Percentiles rank a stretch among this genome's conserved stretches.
These are phyloP conservation scores for Chlorokybus atmophyticus DNA, from an alignment of 139 green algal genomes.

Conservation along the genomic window DNA sequence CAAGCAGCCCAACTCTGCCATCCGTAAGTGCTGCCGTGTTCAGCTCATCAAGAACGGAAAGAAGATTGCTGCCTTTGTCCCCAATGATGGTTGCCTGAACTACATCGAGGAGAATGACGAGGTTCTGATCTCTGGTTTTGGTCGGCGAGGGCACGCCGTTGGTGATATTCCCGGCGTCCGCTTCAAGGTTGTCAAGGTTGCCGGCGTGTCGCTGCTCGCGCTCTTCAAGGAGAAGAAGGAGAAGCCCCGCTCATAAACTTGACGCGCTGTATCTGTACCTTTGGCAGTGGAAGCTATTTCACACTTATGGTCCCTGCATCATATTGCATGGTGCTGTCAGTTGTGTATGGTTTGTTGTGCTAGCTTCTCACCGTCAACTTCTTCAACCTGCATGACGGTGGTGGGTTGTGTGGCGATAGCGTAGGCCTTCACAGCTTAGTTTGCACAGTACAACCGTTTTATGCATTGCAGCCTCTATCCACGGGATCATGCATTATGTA, in stretches of 20 bases:
- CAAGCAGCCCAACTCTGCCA: slow-evolving; percentile 99
- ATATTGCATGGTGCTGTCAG: too few species aligned
- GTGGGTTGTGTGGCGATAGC: too few species aligned
- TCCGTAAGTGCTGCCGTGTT: slow-evolving; percentile 97
- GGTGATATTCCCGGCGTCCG: slow-evolving; percentile 99
- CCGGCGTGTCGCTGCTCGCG: slow-evolving; percentile 87
- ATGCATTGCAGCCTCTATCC: too few species aligned
- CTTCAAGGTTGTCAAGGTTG: slow-evolving; percentile 99
- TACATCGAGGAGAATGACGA: slow-evolving; percentile 99
- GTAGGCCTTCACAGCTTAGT: too few species aligned
- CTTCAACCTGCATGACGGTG: too few species aligned
- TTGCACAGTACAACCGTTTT: too few species aligned
- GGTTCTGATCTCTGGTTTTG: slow-evolving; percentile 96
- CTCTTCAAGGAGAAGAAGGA: slow-evolving; percentile 99
- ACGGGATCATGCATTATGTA: too few species aligned
- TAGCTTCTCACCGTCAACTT: too few species aligned
- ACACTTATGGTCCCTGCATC: too few species aligned
- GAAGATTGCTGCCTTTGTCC: slow-evolving; percentile 99
- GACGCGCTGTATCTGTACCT: too few species aligned
- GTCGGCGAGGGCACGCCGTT: slow-evolving; percentile 89
- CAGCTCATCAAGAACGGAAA: slow-evolving; percentile 99
- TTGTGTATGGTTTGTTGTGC: too few species aligned
- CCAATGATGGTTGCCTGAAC: slow-evolving; percentile 99
- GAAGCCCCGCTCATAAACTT: slow-evolving; percentile 90
- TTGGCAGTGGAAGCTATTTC: too few species aligned